These are phyloP conservation scores for Paramarasmius palmivorus DNA, from an alignment of 1,284 basidiomycete species.

Conservation along the genomic window DNA sequence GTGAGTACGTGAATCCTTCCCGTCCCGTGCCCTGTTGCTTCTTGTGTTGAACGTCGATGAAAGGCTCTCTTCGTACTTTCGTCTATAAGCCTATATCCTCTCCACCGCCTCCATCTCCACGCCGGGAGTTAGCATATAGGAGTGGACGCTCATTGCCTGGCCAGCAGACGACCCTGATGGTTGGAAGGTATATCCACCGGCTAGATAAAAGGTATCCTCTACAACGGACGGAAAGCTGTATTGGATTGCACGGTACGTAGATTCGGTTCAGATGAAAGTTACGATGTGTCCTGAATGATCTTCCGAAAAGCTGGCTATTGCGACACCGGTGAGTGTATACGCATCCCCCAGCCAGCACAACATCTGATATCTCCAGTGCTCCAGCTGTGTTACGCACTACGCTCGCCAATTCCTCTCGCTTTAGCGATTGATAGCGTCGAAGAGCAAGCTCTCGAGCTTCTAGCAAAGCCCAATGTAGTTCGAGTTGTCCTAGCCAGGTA, in stretches of 20 bases:
- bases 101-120: slow-evolving; percentile 44
- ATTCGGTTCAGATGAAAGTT: not conserved
- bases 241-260: slow-evolving; percentile 40
- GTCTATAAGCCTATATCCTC: slow-evolving; percentile 39
- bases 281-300: slow-evolving; percentile 3
- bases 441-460: slow-evolving; percentile 49
- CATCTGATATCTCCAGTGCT: not conserved
- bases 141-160: slow-evolving; percentile 39
- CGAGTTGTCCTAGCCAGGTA: slow-evolving; percentile 34
- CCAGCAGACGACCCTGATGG: slow-evolving; percentile 49
- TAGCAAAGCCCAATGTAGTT: slow-evolving; percentile 40
- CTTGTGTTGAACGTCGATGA: not conserved
- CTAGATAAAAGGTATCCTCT: slow-evolving; percentile 43
- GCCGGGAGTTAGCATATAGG: slow-evolving; percentile 47
- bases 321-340: slow-evolving; percentile 46
- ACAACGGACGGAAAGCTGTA: slow-evolving; percentile 39
- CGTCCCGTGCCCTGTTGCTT: not conserved
- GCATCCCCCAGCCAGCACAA: not conserved
- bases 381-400: slow-evolving; percentile 49
- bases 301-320: slow-evolving; percentile 45
- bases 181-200: slow-evolving; percentile 42
- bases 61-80: slow-evolving; percentile 36
- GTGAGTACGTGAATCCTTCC: slow-evolving; percentile 25
- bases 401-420: slow-evolving; percentile 49
- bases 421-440: slow-evolving; percentile 44